Evolutionary conservation across 1,284 basidiomycete species (phyloP).

Genomic region (Fomitiporia mediterranea): DNA sequence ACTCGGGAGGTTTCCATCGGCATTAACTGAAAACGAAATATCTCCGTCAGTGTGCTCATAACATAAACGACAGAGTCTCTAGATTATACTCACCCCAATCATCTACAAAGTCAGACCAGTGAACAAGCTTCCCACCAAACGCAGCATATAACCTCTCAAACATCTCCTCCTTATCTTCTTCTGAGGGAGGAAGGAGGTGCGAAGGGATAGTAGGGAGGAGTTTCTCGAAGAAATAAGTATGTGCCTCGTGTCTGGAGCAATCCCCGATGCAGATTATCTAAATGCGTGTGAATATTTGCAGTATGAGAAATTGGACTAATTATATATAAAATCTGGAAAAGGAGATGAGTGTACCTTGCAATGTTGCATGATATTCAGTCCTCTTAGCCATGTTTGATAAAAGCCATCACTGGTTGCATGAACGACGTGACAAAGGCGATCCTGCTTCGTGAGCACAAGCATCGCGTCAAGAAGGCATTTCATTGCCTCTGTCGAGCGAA

Average conservation of each 20-base stretch:
- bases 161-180: background rate
- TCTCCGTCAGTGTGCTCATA: background rate
- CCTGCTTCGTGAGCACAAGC: slow-evolving; percentile 81
- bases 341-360: slow-evolving; percentile 56
- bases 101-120: slow-evolving; percentile 72
- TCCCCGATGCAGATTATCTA: slow-evolving; percentile 77
- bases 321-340: no score
- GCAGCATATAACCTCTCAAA: slow-evolving; percentile 72
- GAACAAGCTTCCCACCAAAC: slow-evolving; percentile 77
- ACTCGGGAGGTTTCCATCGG: slow-evolving; percentile 32
- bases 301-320: no score
- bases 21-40: slow-evolving; percentile 28
- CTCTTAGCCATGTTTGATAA: slow-evolving; percentile 76
- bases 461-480: slow-evolving; percentile 78
- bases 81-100: slow-evolving; percentile 57
- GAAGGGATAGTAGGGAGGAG: slow-evolving; percentile 62
- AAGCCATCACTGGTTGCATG: slow-evolving; percentile 82
- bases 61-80: no score
- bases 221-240: slow-evolving; percentile 57
- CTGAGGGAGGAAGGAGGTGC: slow-evolving; percentile 36
- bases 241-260: slow-evolving; percentile 65
- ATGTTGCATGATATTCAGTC: slow-evolving; percentile 72
- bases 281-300: slow-evolving; percentile 22
- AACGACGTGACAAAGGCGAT: slow-evolving; percentile 75
- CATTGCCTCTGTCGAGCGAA: slow-evolving; percentile 73